Percentiles rank a stretch among this genome's conserved stretches.
phyloP scores from a whole-genome alignment of 352 stramenopile species.

The Phytophthora pisi region DNA sequence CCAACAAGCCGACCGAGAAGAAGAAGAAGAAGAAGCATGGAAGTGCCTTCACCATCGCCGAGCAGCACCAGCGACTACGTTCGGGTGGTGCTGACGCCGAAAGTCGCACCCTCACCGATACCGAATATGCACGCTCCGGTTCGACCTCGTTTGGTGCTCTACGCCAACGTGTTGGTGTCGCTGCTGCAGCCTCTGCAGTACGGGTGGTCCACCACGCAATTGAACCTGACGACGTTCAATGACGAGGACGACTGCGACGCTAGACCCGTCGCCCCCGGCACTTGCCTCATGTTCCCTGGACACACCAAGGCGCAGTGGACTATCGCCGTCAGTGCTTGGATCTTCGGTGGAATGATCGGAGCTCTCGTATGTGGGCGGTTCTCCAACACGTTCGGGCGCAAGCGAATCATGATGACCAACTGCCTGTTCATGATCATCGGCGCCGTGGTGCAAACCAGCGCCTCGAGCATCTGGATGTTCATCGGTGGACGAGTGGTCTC shows the following conservation, averaged over 20 bases:
- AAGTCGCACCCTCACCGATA: background rate
- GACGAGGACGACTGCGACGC: background rate
- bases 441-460: background rate
- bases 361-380: background rate
- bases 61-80: background rate
- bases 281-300: background rate
- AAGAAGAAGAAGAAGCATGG: background rate
- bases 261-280: background rate
- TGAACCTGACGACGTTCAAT: background rate
- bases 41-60: background rate
- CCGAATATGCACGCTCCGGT: background rate
- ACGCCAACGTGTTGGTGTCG: background rate
- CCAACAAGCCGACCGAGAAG: background rate
- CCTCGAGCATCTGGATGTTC: background rate
- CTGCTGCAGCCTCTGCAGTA: background rate
- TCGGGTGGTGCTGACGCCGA: background rate
- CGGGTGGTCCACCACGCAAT: background rate
- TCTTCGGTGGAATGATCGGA: background rate
- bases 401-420: background rate
- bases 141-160: background rate
- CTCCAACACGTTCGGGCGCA: background rate
- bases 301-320: background rate
- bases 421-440: background rate
- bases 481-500: background rate
- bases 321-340: background rate